Evolutionary conservation across 257 asterid genomes (phyloP).

Genomic region (Solanum tarijense): DNA sequence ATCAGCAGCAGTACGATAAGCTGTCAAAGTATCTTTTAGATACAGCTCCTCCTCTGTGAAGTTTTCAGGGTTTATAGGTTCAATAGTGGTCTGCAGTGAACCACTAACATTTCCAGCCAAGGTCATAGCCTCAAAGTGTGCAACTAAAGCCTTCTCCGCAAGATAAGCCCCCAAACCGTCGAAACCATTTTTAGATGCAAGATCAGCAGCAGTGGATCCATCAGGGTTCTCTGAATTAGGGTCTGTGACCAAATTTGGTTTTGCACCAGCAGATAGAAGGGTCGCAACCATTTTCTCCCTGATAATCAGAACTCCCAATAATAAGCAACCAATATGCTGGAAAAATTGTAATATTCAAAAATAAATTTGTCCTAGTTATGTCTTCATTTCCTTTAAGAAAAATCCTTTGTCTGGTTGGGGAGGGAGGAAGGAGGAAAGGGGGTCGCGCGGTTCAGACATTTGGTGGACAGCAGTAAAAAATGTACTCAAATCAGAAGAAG

Average conservation of each 20-base stretch:
- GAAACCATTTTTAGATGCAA: constrained; percentile 65
- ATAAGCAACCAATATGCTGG: neutral
- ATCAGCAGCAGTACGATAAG: constrained; percentile 94
- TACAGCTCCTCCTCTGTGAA: constrained; percentile 56
- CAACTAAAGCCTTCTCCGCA: constrained; percentile 85
- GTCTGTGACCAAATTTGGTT: constrained; percentile 84
- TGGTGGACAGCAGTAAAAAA: neutral
- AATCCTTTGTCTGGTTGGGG: neutral
- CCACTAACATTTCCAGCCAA: constrained; percentile 94
- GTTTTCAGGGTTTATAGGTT: constrained; percentile 28
- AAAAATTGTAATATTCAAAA: neutral
- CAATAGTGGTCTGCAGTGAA: constrained; percentile 48
- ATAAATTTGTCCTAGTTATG: neutral
- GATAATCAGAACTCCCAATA: constrained; percentile 17
- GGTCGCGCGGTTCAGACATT: neutral
- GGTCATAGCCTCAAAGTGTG: constrained; percentile 82
- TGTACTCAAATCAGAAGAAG: neutral
- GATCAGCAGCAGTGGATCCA: constrained; percentile 86
- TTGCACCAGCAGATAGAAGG: constrained; percentile 91
- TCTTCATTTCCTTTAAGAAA: neutral
- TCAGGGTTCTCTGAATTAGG: constrained; percentile 70
- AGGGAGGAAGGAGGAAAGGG: neutral
- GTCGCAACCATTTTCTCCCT: constrained; percentile 92
- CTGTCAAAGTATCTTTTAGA: constrained; percentile 79
- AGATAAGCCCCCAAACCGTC: constrained; percentile 97